Conservation (phyloP, 108 stramenopile genomes). For the Nitzschia palea region DNA sequence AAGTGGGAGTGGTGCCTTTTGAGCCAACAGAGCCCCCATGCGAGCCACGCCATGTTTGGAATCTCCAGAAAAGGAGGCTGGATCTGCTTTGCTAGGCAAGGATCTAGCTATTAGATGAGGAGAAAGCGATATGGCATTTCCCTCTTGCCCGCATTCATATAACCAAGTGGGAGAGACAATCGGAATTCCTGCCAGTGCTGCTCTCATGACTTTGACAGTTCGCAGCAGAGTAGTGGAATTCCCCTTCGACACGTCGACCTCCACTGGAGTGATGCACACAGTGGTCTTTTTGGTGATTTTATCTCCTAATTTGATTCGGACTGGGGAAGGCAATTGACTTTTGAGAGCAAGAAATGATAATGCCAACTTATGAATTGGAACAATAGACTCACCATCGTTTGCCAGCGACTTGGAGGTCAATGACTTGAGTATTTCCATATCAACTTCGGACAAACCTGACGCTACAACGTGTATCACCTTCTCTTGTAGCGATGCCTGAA, state of each 20-base stretch:
- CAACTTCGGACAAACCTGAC: conserved; percentile 59
- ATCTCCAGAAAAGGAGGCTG: neutral
- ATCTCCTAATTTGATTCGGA: conserved; percentile 54
- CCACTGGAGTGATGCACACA: conserved; percentile 56
- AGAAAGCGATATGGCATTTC: neutral
- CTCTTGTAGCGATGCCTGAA: conserved; percentile 11
- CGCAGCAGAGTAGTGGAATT: conserved; percentile 48
- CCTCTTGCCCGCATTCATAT: conserved; percentile 3
- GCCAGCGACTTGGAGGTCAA: conserved; percentile 40
- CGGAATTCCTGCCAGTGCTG: conserved; percentile 70
- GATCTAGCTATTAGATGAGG: conserved; percentile 41
- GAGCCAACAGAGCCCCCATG: conserved; percentile 39
- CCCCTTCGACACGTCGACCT: conserved; percentile 1
- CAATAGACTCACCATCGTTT: conserved; percentile 41
- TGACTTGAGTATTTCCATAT: conserved; percentile 41
- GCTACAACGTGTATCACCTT: conserved; percentile 39
- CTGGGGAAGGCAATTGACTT: conserved; percentile 24
- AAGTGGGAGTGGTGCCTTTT: conserved; percentile 14
- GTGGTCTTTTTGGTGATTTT: conserved; percentile 61
- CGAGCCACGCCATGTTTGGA: conserved; percentile 54
- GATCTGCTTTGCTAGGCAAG: conserved; percentile 39
- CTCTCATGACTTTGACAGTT: conserved; percentile 79
- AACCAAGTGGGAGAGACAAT: conserved; percentile 76
- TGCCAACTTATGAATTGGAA: neutral
- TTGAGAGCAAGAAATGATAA: neutral